These are phyloP conservation scores for Cystofilobasidium bisporidii DNA, from an alignment of 768 basidiomycete genomes.

Conservation along the genomic window DNA sequence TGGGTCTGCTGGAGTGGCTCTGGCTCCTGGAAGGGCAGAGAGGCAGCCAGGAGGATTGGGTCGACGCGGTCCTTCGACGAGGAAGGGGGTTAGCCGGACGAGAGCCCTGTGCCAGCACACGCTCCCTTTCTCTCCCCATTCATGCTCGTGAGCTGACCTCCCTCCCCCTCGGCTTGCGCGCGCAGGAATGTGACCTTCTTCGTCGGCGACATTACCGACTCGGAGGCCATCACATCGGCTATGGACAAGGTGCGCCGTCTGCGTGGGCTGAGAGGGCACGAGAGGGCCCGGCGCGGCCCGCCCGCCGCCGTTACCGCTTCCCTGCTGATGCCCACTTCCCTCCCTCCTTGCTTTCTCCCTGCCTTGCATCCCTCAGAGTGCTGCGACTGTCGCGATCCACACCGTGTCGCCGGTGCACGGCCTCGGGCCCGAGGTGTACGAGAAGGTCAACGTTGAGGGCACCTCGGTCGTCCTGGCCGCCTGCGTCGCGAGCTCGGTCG, in stretches of 20 bases:
- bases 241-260: slow-evolving; percentile 54
- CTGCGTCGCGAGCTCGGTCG: slow-evolving; percentile 59
- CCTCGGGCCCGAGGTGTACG: slow-evolving; percentile 61
- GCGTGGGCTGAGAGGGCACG: too few species aligned
- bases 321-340: not conserved
- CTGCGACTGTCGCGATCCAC: slow-evolving; percentile 84
- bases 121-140: not conserved
- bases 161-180: not conserved
- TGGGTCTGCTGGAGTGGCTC: too few species aligned
- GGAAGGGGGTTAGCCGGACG: too few species aligned
- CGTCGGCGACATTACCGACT: slow-evolving; percentile 76
- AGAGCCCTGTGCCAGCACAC: too few species aligned
- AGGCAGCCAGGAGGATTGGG: not conserved
- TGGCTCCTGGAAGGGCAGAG: not conserved
- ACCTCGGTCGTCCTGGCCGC: slow-evolving; percentile 56
- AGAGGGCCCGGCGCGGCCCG: too few species aligned
- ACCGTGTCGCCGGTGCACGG: slow-evolving; percentile 79
- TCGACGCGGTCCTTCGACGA: too few species aligned
- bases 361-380: slow-evolving; percentile 47
- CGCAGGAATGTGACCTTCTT: slow-evolving; percentile 55
- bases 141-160: not conserved
- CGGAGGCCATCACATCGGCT: slow-evolving; percentile 60
- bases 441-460: slow-evolving; percentile 88
- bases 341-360: not conserved
- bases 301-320: not conserved